phyloP scores from a whole-genome alignment of 805 yeast genomes.

The Barnettozyma pratensis region DNA sequence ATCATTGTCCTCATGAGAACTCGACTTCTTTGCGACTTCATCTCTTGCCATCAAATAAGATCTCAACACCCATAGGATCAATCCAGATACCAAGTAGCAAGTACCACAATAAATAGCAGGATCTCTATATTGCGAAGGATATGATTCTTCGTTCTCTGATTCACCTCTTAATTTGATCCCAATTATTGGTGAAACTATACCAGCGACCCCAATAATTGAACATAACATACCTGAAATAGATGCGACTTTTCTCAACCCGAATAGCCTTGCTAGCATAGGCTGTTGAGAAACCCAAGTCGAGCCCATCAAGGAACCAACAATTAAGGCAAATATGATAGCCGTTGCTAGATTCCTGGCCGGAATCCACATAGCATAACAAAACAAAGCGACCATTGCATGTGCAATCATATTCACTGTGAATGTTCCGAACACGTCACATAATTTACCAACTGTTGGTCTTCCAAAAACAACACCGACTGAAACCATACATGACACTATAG shows the following conservation, averaged over 20 bases:
- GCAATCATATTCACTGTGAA: conserved; percentile 39
- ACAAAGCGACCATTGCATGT: conserved; percentile 34
- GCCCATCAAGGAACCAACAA: conserved; percentile 57
- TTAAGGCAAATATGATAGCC: conserved; percentile 43
- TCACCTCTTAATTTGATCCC: conserved; percentile 44
- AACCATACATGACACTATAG: conserved; percentile 54
- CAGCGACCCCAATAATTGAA: conserved; percentile 44
- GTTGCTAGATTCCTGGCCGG: conserved; percentile 55
- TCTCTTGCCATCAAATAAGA: conserved; percentile 53
- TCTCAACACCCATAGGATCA: conserved; percentile 40
- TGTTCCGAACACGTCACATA: conserved; percentile 49
- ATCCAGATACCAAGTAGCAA: conserved; percentile 42
- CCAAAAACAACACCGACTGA: conserved; percentile 52
- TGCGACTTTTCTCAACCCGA: conserved; percentile 48
- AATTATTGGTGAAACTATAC: conserved; percentile 53
- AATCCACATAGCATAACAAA: conserved; percentile 47
- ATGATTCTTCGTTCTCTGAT: conserved; percentile 25
- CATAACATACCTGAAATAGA: conserved; percentile 48
- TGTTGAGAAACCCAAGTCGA: conserved; percentile 51
- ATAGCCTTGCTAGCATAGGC: conserved; percentile 44
- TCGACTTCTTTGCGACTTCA: conserved; percentile 22
- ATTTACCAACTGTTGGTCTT: conserved; percentile 48
- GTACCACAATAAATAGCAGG: conserved; percentile 57
- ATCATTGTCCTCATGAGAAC: conserved; percentile 25
- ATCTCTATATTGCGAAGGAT: conserved; percentile 43